Evolutionary conservation across 2,329 filamentous ascomycete genomes (phyloP).

Genomic region (Onygenales sp.): DNA sequence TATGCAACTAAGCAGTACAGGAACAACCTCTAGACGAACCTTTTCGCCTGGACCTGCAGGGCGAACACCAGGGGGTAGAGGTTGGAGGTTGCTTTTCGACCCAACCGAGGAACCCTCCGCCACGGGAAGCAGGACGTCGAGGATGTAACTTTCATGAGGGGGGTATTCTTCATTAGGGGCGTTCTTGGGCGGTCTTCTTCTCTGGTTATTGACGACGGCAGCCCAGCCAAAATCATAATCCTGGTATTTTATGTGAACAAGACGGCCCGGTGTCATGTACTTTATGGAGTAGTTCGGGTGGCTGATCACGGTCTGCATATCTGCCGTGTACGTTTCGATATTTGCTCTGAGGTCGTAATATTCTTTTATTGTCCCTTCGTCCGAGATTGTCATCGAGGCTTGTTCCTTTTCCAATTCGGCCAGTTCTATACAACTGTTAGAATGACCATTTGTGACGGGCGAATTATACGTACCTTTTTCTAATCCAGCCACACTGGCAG

Average conservation of each 20-base stretch:
- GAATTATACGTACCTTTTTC: slow-evolving; percentile 51
- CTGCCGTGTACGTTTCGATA: slow-evolving; percentile 70
- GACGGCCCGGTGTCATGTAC: slow-evolving; percentile 77
- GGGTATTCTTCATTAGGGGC: slow-evolving; percentile 56
- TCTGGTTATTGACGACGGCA: slow-evolving; percentile 65
- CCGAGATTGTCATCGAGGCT: slow-evolving; percentile 64
- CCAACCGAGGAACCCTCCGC: slow-evolving; percentile 43
- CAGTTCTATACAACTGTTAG: slow-evolving; percentile 48
- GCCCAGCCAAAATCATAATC: slow-evolving; percentile 91
- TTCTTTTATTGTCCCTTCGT: slow-evolving; percentile 82
- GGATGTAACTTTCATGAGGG: slow-evolving; percentile 67
- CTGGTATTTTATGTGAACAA: slow-evolving; percentile 74
- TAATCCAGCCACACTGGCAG: slow-evolving; percentile 70
- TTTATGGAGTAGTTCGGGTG: slow-evolving; percentile 78
- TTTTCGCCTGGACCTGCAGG: slow-evolving; percentile 55
- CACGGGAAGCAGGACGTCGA: slow-evolving; percentile 69
- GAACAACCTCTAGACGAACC: slow-evolving; percentile 70
- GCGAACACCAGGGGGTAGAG: slow-evolving; percentile 53
- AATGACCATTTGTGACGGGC: slow-evolving; percentile 3
- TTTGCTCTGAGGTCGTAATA: slow-evolving; percentile 88
- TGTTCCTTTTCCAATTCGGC: slow-evolving; percentile 67
- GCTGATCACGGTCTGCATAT: slow-evolving; percentile 86
- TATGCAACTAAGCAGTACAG: slow-evolving; percentile 76
- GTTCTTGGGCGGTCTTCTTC: slow-evolving; percentile 57
- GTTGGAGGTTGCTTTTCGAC: slow-evolving; percentile 51